Evolutionary conservation across 345 rosid species (phyloP), one percentile per base, ranked within the genome.

Genomic region (Ceriops decandra): DNA sequence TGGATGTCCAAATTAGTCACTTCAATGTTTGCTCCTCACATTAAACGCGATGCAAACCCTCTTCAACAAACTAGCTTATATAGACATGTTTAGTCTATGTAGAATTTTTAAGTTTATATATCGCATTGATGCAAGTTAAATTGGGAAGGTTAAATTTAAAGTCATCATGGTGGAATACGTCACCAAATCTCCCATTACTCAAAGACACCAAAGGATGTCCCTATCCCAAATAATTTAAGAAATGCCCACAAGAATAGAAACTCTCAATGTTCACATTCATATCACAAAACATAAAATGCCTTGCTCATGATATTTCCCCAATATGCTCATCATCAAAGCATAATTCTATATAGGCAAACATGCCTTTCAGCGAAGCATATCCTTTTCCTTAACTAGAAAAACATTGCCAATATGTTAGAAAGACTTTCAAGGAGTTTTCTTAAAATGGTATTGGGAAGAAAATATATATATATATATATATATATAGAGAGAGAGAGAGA

Each of bases 321-420:
- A 51, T 21, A 15, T 27, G 21, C 8, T 22, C 35, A 0, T n/a
- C 16, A 4, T 15, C 31, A 33, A 66, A 33, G 32, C 38, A 47
- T 9, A 10, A 53, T 5, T 10, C 20, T 52, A 49, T 60, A 1
- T 26, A 68, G 70, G 47, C 60, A 68, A 72, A 72, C 71, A 68
- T 68, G 76, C 57, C 53, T n/a, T 38, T 27, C 15, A 63, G 35
- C 31, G 27, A 47, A 5, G 6, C 57, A 22, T 61, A 20, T 56
- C 61, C 63, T 13, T 33, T 77, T 0, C 74, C 54, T 49, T 49
- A 33, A 49, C 0, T 24, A 56, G 59, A 60, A 69, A 21, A n/a
- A 31, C 72, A 72, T 6, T 32, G 28, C 53, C 56, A 0, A 46
- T 73, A 63, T 62, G n/a, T 5, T 10, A 8, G 20, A 67, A 67